phyloP scores from a whole-genome alignment of 2,329 filamentous ascomycete species.

The Metarhizium brunneum region DNA sequence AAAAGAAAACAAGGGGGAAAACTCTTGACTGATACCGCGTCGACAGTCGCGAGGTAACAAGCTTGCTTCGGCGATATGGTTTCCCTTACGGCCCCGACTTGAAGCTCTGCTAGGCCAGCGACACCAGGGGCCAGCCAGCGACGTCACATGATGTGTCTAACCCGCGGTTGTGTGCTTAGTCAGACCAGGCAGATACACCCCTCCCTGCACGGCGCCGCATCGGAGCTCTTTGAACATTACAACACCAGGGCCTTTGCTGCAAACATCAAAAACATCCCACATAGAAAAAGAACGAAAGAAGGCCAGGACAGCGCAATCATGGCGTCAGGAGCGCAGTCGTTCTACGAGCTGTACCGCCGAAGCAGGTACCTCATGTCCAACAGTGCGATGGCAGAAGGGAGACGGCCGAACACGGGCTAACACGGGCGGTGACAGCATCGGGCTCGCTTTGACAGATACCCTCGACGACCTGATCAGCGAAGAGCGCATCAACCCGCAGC shows the following conservation, averaged over 20 bases:
- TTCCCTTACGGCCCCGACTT: neutral
- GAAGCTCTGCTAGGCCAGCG: neutral
- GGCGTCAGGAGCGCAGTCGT: constrained; percentile 45
- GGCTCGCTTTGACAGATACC: constrained; percentile 85
- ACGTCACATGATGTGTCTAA: constrained; percentile 27
- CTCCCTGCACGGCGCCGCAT: neutral
- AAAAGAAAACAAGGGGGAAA: neutral
- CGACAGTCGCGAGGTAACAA: neutral
- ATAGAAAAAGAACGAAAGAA: too few species aligned
- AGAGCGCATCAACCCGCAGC: constrained; percentile 90
- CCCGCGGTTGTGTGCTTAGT: neutral
- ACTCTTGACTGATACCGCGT: too few species aligned
- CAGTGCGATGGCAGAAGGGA: neutral
- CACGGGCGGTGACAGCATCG: constrained; percentile 55
- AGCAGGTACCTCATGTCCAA: constrained; percentile 66
- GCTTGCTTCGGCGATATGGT: neutral
- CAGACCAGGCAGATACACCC: neutral
- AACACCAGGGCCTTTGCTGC: neutral
- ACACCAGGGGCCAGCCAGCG: constrained; percentile 5
- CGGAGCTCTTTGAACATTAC: neutral
- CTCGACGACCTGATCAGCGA: constrained; percentile 95
- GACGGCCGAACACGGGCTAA: neutral
- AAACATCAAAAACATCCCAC: neutral
- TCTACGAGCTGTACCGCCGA: constrained; percentile 95
- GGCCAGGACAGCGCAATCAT: constrained; percentile 20